Evolutionary conservation across 345 rosid genomes (phyloP), one percentile per base, ranked within the genome.

Genomic region (Gossypium herbaceum): DNA sequence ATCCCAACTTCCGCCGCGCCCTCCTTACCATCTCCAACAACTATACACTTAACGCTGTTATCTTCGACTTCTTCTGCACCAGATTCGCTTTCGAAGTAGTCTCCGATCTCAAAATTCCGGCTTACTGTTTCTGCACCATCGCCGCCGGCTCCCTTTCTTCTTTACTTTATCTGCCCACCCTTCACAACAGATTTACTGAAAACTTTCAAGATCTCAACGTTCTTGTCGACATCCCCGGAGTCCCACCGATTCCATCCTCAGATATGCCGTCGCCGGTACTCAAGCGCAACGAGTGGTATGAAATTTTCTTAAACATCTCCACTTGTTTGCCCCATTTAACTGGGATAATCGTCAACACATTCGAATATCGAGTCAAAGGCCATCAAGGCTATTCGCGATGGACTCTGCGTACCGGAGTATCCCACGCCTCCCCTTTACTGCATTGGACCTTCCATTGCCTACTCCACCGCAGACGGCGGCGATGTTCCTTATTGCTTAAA

Each of bases 261-360:
- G 83, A 82, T 43, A 12, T 82, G 24, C 76, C 85, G 0, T 0
- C 1, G 6, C 48, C 61, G 9, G 1, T 83, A 27, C 57, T 41
- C 4, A 84, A 86, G 41, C 77, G 83, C 12, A 39, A 57, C 25
- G 75, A 24, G 58, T 68, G 3, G 8, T 81, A 79, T 52, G 25
- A 62, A 7, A 63, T 51, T 45, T 78, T 81, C 61, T 16, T 85
- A 1, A 77, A 81, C 5, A 50, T 68, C 0, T 68, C 75, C 15
- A 24, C 1, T 11, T 27, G n/a, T 29, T 57, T 81, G 82, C 44
- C 19, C 8, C 55, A 70, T 25, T 81, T 84, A 0, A 81, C 85
- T 0, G 89, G 87, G 1, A 0, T 86, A 17, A 72, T 88, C 1
- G 24, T 72, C 1, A 88, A 86, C 72, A 73, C 86, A 0, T 88